Conservation (phyloP, 2,329 filamentous ascomycete species). For the Aspergillus clavatus region DNA sequence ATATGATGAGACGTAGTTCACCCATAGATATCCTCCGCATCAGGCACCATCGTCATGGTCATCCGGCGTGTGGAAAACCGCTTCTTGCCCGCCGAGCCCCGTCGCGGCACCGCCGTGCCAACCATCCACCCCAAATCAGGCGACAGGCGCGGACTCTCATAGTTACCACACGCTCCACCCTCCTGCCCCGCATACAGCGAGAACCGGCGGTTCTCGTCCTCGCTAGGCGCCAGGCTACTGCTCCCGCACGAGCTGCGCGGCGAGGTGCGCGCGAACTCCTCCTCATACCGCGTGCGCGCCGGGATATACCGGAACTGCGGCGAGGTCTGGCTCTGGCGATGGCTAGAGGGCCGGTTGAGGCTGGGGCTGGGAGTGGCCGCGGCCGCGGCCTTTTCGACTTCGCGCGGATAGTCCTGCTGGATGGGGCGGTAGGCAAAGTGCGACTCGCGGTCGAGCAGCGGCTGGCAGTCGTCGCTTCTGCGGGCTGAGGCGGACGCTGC, state of each 20-base stretch:
- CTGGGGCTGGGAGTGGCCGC: background rate
- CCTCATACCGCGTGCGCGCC: constrained; percentile 21
- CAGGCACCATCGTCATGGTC: constrained; percentile 35
- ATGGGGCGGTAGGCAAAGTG: constrained; percentile 35
- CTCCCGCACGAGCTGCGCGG: too few relatives aligned
- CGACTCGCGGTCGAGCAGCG: constrained; percentile 3
- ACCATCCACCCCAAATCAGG: too few relatives aligned
- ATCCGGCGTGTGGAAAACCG: constrained; percentile 19
- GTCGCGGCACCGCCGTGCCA: too few relatives aligned
- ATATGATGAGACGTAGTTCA: too few relatives aligned
- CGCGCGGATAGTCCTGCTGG: constrained; percentile 26
- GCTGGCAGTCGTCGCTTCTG: constrained; percentile 1
- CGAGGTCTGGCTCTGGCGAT: constrained; percentile 2
- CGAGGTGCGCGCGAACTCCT: constrained; percentile 18
- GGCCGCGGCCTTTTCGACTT: constrained; percentile 22
- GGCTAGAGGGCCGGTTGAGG: background rate
- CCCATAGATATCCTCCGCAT: constrained; percentile 34
- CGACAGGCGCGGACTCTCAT: too few relatives aligned
- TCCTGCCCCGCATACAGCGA: too few relatives aligned
- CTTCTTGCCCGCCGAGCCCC: constrained; percentile 17
- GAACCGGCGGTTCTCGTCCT: too few relatives aligned
- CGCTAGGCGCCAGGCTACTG: too few relatives aligned
- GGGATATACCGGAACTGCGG: constrained; percentile 33
- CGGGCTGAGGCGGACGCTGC: constrained; percentile 4
- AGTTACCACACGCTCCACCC: too few relatives aligned